Percentiles rank a stretch among this genome's conserved stretches.
Conservation (phyloP, 371 early-diverging fungal species). For the Phascolomyces articulosus region DNA sequence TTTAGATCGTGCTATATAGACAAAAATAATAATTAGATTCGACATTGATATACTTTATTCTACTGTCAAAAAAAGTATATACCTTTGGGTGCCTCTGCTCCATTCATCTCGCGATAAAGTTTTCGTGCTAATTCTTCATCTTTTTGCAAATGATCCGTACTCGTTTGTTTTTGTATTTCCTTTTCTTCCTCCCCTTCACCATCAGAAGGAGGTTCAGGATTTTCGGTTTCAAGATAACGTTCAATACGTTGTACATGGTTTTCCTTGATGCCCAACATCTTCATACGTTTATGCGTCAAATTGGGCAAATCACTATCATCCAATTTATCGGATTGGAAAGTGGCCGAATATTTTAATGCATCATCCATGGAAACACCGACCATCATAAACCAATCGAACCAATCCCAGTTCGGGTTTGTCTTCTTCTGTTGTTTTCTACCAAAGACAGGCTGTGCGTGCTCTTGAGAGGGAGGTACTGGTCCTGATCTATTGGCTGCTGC, state of each 20-base stretch:
- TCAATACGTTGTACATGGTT: conserved; percentile 82
- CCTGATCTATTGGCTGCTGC: not conserved
- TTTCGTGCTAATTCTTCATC: conserved; percentile 80
- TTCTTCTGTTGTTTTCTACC: conserved; percentile 32
- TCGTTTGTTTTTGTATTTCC: conserved; percentile 18
- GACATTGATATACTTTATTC: no score
- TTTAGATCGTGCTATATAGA: conserved; percentile 34
- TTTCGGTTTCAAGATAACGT: conserved; percentile 56
- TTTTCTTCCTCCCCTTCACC: conserved; percentile 31
- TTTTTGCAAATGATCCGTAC: conserved; percentile 20
- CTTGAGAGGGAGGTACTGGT: conserved; percentile 8
- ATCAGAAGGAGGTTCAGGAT: conserved; percentile 39
- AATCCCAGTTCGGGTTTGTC: conserved; percentile 77
- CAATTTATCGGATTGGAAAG: conserved; percentile 83
- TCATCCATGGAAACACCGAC: conserved; percentile 76
- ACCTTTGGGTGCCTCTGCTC: conserved; percentile 26
- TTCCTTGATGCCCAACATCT: conserved; percentile 80
- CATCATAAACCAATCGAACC: conserved; percentile 89
- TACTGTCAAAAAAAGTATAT: no score
- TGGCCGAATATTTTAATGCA: conserved; percentile 77
- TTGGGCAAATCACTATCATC: conserved; percentile 77
- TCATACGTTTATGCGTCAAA: conserved; percentile 74
- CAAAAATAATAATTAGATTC: no score
- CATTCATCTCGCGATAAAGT: conserved; percentile 62
- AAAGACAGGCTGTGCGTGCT: conserved; percentile 3